These are phyloP conservation scores for Geotrichum macrosporum DNA, from an alignment of 1,139 yeast species.

Conservation along the genomic window DNA sequence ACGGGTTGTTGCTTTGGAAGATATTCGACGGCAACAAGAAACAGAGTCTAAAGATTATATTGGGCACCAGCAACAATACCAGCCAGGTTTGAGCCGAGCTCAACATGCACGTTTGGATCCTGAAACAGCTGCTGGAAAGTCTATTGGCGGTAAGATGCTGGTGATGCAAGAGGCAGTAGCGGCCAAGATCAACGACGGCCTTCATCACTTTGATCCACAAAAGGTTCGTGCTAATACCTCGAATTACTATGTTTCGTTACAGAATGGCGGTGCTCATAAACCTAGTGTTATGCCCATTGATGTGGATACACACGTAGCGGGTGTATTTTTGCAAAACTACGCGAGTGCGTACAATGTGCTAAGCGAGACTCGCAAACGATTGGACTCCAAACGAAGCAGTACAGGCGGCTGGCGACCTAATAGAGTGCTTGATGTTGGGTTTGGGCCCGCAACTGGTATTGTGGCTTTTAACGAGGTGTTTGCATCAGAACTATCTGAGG, in stretches of 20 bases:
- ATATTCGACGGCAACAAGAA: constrained; percentile 10
- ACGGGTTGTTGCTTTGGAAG: constrained; percentile 14
- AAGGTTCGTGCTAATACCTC: constrained; percentile 31
- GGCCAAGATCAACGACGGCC: constrained; percentile 24
- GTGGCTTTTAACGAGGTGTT: constrained; percentile 79
- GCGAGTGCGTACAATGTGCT: constrained; percentile 66
- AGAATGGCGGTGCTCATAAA: constrained; percentile 30
- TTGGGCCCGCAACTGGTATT: constrained; percentile 92
- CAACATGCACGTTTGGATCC: constrained; percentile 14
- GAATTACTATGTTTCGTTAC: constrained; percentile 28
- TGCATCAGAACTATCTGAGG: constrained; percentile 45
- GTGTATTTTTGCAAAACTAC: constrained; percentile 80
- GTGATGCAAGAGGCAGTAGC: constrained; percentile 25
- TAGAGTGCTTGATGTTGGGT: constrained; percentile 71
- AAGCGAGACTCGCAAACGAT: constrained; percentile 57
- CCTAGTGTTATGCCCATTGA: constrained; percentile 48
- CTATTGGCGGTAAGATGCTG: constrained; percentile 16
- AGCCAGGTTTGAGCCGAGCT: constrained; percentile 1
- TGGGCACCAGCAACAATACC: background rate
- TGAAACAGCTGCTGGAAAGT: constrained; percentile 17
- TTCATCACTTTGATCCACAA: constrained; percentile 28
- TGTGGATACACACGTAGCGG: constrained; percentile 78
- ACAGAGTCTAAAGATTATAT: background rate
- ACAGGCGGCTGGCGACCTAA: constrained; percentile 55
- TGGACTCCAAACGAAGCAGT: too few relatives aligned